Evolutionary conservation across 2,329 filamentous ascomycete species (phyloP), one percentile per base, ranked within the genome.

Genomic region (Penicillium sclerotigenum): DNA sequence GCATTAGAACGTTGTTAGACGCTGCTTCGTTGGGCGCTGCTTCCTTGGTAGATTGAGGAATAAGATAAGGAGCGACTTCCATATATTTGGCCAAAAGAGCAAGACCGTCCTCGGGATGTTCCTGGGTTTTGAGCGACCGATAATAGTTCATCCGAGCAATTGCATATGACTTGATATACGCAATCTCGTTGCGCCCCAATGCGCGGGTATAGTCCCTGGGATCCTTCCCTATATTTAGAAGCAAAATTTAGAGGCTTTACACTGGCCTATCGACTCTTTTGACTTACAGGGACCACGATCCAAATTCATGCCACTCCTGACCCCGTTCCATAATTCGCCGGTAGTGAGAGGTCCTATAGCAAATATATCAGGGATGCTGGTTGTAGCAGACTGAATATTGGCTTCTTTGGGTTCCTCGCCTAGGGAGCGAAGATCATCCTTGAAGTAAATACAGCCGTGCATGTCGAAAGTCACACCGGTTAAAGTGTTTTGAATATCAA

Each of bases 271-370:
- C 38, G 14, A 26, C 5, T 41, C 14, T 41, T 1, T 26, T 41
- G 38, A 57, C 69, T 61, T 45, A 71, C 68, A 71, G 42, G 69
- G 68, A 2, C 70, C 68, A 47, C 66, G 58, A 57, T 70, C 65
- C 20, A 70, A 57, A 18, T 59, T 41, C 61, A 72, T 69, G 7
- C 61, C 49, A 24, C 34, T 52, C 46, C 64, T 64, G 33, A 29
- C 43, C 10, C 47, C 57, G 9, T 22, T 48, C 65, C 66, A 71
- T 18, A 70, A 54, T 20, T 64, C 62, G 1, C 51, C 20, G 2
- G 43, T 52, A 13, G 65, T 65, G 7, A 70, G 47, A 14, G 65
- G 67, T 11, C 68, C 67, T 11, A 69, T 63, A 2, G 52, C 48
- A 59, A 59, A 70, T 8, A 53, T 47, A 11, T 55, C n/a, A 20